Evolutionary conservation across 768 basidiomycete genomes (phyloP).

Genomic region (Trametes cingulata): DNA sequence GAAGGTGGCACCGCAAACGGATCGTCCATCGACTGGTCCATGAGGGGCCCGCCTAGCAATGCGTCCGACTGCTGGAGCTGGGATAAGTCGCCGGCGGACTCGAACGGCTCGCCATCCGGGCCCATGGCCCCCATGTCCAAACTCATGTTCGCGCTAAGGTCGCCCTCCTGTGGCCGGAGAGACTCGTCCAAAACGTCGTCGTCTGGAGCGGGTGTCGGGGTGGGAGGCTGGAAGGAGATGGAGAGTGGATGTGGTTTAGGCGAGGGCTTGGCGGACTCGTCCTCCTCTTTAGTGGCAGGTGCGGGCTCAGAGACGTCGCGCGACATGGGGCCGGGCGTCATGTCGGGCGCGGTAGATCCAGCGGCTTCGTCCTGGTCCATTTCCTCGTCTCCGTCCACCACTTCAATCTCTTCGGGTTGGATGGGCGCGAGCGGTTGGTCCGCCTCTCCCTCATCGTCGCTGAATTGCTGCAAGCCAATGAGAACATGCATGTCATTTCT

Average conservation of each 20-base stretch:
- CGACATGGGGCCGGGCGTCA: slow-evolving; percentile 29
- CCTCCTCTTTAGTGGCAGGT: slow-evolving; percentile 40
- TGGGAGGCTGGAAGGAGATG: slow-evolving; percentile 50
- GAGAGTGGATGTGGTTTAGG: slow-evolving; percentile 68
- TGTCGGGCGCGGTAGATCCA: slow-evolving; percentile 43
- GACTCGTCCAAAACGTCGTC: slow-evolving; percentile 53
- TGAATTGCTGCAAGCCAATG: slow-evolving; percentile 65
- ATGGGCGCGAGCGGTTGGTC: slow-evolving; percentile 82
- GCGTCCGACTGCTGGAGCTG: slow-evolving; percentile 56
- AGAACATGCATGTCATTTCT: not conserved
- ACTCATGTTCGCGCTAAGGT: slow-evolving; percentile 41
- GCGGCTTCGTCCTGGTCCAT: slow-evolving; percentile 65
- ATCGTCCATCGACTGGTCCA: slow-evolving; percentile 57
- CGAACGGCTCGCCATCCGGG: slow-evolving; percentile 63
- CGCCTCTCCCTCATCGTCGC: slow-evolving; percentile 78
- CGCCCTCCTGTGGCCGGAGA: slow-evolving; percentile 54
- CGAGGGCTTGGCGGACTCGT: slow-evolving; percentile 49
- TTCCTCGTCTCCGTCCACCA: slow-evolving; percentile 75
- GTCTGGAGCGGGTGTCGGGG: slow-evolving; percentile 37
- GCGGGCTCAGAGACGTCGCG: slow-evolving; percentile 40
- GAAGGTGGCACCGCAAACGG: slow-evolving; percentile 48
- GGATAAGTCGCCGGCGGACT: slow-evolving; percentile 51
- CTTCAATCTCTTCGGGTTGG: slow-evolving; percentile 75
- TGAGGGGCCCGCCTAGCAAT: slow-evolving; percentile 54
- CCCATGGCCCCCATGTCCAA: slow-evolving; percentile 67